Percentiles rank a stretch among this genome's conserved stretches.
Evolutionary conservation across 805 yeast genomes (phyloP).

Genomic region (Ogataea allantospora): DNA sequence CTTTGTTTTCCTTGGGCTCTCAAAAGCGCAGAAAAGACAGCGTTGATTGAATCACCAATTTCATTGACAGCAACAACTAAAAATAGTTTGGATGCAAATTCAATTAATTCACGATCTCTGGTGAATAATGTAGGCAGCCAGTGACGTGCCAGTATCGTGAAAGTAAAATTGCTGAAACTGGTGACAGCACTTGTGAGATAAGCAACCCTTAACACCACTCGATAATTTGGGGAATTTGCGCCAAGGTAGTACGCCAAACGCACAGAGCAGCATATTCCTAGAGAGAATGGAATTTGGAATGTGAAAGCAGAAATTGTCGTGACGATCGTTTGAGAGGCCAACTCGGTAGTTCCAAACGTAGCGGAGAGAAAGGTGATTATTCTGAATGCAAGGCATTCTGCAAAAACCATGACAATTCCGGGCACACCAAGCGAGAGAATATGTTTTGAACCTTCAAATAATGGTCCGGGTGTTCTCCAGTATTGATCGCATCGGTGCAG

Average conservation of each 20-base stretch:
- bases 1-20: slow-evolving; percentile 56
- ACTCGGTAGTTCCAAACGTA: slow-evolving; percentile 43
- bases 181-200: slow-evolving; percentile 29
- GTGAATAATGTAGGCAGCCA: slow-evolving; percentile 43
- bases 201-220: slow-evolving; percentile 40
- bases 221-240: slow-evolving; percentile 38
- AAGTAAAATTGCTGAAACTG: slow-evolving; percentile 39
- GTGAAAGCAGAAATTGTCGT: slow-evolving; percentile 47
- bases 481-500: slow-evolving; percentile 63
- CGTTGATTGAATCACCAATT: slow-evolving; percentile 45
- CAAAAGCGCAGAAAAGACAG: slow-evolving; percentile 46
- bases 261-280: slow-evolving; percentile 50
- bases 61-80: slow-evolving; percentile 49
- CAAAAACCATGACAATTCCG: slow-evolving; percentile 53
- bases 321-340: slow-evolving; percentile 54
- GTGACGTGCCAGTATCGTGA: slow-evolving; percentile 38
- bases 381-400: slow-evolving; percentile 57
- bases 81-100: slow-evolving; percentile 40
- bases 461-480: slow-evolving; percentile 41
- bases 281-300: slow-evolving; percentile 52
- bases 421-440: slow-evolving; percentile 49
- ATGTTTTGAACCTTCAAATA: slow-evolving; percentile 42
- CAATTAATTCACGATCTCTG: slow-evolving; percentile 37
- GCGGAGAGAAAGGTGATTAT: slow-evolving; percentile 50
- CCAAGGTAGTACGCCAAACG: slow-evolving; percentile 55